Evolutionary conservation across 2,329 filamentous ascomycete species (phyloP).

Genomic region (Fusarium fracticaudum): DNA sequence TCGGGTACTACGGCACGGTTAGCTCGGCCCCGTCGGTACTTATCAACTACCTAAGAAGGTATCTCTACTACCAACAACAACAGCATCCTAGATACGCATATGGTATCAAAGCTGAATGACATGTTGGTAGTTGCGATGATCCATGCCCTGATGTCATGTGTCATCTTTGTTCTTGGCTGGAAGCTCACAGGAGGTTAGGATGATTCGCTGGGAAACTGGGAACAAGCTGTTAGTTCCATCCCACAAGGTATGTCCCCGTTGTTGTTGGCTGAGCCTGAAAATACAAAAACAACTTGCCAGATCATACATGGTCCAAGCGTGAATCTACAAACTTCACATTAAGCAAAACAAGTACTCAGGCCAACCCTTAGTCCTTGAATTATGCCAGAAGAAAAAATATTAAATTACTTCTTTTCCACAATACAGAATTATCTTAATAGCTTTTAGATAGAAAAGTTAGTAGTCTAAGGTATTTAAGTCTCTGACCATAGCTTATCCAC

Average conservation of each 20-base stretch:
- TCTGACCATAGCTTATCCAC: neutral
- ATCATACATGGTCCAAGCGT: neutral
- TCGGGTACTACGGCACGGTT: neutral
- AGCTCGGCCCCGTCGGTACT: neutral
- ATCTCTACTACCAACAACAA: neutral
- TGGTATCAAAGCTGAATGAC: neutral
- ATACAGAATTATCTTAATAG: fast-evolving
- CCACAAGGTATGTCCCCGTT: fast-evolving
- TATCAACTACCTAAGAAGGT: neutral
- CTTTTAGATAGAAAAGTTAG: fast-evolving
- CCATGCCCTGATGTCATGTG: neutral
- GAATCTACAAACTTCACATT: neutral
- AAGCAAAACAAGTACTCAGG: neutral
- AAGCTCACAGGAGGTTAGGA: too few relatives aligned
- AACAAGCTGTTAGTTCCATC: fast-evolving
- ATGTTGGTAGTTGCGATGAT: neutral
- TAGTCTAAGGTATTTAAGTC: neutral
- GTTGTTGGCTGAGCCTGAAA: neutral
- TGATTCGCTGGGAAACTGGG: fast-evolving
- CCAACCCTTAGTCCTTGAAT: fast-evolving
- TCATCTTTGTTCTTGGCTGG: fast-evolving
- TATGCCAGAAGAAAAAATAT: fast-evolving
- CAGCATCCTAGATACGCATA: too few relatives aligned
- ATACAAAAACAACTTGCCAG: neutral
- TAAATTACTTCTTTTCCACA: neutral